phyloP scores from a whole-genome alignment of 1,284 basidiomycete species.

The Moesziomyces antarcticus region DNA sequence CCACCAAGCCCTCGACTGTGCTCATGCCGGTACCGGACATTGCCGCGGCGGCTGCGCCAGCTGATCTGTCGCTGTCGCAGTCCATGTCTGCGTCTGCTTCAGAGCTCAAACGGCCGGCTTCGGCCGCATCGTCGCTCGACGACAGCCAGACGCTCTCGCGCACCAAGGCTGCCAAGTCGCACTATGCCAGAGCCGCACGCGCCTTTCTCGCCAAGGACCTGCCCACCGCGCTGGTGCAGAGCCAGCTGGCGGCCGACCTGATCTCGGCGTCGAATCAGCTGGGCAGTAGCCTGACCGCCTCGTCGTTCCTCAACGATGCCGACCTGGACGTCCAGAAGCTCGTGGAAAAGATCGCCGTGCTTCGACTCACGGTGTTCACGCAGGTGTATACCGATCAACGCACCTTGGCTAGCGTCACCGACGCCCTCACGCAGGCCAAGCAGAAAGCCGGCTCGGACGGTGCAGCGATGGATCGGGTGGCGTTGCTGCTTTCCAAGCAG shows the following conservation, averaged over 20 bases:
- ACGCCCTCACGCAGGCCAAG: conserved; percentile 21
- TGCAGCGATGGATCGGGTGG: conserved; percentile 17
- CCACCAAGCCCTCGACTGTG: too few species aligned
- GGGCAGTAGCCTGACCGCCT: conserved; percentile 35
- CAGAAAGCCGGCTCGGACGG: conserved; percentile 14
- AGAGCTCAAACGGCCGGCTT: conserved; percentile 41
- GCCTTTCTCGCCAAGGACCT: conserved; percentile 55
- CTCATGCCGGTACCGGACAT: conserved; percentile 29
- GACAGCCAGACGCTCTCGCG: conserved; percentile 35
- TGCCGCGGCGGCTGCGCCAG: conserved; percentile 1
- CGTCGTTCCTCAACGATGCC: conserved; percentile 18
- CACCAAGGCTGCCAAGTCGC: conserved; percentile 34
- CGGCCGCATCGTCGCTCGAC: conserved; percentile 23
- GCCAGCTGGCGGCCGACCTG: conserved; percentile 37
- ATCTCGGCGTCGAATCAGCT: conserved; percentile 28
- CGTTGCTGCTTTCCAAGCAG: conserved; percentile 30
- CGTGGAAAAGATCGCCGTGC: conserved; percentile 36
- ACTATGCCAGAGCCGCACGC: conserved; percentile 41
- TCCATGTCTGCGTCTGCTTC: conserved; percentile 40
- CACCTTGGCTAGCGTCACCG: conserved; percentile 9
- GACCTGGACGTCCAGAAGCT: conserved; percentile 27
- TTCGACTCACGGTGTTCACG: conserved; percentile 50
- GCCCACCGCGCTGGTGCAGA: conserved; percentile 33
- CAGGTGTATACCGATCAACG: conserved; percentile 41
- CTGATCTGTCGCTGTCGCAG: conserved; percentile 36